Conservation (phyloP, 1,139 yeast species). For the Magnusiomyces paraingens region DNA sequence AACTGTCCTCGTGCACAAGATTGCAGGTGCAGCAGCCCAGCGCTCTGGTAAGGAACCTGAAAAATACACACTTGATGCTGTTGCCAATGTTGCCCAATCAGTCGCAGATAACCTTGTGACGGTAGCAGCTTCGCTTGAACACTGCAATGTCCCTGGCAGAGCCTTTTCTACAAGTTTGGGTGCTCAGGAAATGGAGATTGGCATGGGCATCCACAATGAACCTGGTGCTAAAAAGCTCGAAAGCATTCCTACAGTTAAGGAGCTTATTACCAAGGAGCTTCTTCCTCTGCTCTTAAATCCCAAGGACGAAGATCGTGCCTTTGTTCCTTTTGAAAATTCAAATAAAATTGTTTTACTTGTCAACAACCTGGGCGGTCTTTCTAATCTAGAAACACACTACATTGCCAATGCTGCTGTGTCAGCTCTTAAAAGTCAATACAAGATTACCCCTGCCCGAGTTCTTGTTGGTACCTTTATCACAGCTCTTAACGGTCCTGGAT, state of each 20-base stretch:
- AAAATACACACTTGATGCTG: constrained; percentile 38
- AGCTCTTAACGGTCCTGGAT: constrained; percentile 87
- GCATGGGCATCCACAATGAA: constrained; percentile 95
- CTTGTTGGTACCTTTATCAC: constrained; percentile 74
- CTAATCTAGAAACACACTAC: constrained; percentile 65
- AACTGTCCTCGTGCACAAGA: constrained; percentile 77
- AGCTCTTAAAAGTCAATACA: constrained; percentile 39
- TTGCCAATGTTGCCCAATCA: constrained; percentile 52
- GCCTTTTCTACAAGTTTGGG: constrained; percentile 48
- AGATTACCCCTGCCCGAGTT: constrained; percentile 58
- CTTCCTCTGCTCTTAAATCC: constrained; percentile 27
- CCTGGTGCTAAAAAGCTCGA: constrained; percentile 70
- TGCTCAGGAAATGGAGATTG: constrained; percentile 70
- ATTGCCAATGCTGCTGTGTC: constrained; percentile 48
- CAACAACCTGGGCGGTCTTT: constrained; percentile 83
- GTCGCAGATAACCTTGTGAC: constrained; percentile 68
- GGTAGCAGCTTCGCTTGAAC: constrained; percentile 82
- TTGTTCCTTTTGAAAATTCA: constrained; percentile 46
- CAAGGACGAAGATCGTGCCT: constrained; percentile 34
- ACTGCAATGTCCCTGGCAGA: constrained; percentile 84
- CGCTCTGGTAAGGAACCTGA: constrained; percentile 34
- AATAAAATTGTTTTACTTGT: constrained; percentile 67
- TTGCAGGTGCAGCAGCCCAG: constrained; percentile 68
- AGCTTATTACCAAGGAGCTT: constrained; percentile 32
- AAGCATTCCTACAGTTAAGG: constrained; percentile 52